Conservation (phyloP, 169 alveolate species). For the Plasmodium sp. region DNA sequence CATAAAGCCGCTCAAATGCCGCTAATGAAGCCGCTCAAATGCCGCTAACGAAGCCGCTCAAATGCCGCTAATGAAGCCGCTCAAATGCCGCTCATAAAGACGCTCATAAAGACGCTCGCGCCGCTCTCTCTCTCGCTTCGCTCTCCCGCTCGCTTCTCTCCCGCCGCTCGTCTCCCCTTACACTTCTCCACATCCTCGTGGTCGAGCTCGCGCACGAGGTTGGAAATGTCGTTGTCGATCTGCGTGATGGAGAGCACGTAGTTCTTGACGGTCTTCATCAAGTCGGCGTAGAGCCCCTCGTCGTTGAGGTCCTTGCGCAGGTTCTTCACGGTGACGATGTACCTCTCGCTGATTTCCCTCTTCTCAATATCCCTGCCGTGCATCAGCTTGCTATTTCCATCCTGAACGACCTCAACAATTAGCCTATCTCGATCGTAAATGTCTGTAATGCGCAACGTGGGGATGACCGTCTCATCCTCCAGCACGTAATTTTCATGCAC, state of each 20-base stretch:
- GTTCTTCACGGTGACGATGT: not conserved
- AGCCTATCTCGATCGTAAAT: too few species aligned
- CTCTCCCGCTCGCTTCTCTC: too few species aligned
- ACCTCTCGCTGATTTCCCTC: not conserved
- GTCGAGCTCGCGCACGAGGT: slow-evolving; percentile 10
- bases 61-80: too few species aligned
- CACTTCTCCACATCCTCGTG: slow-evolving; percentile 40
- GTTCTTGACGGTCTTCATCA: not conserved
- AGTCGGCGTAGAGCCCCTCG: not conserved
- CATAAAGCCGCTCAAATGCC: too few species aligned
- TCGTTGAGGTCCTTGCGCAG: not conserved
- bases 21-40: too few species aligned
- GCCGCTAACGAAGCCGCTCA: too few species aligned
- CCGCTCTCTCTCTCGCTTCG: not conserved
- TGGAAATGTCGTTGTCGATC: slow-evolving; percentile 6
- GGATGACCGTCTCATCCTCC: not conserved
- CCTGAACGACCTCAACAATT: not conserved
- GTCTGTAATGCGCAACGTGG: not conserved
- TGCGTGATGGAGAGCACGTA: slow-evolving; percentile 7
- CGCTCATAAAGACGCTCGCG: too few species aligned
- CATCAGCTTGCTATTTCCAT: not conserved
- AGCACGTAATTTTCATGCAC: not conserved
- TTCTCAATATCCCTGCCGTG: not conserved
- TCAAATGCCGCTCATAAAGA: too few species aligned
- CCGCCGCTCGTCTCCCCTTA: not conserved